Evolutionary conservation across 2,329 filamentous ascomycete species (phyloP), one percentile per base, ranked within the genome.

Genomic region (Hysterium pulicare): DNA sequence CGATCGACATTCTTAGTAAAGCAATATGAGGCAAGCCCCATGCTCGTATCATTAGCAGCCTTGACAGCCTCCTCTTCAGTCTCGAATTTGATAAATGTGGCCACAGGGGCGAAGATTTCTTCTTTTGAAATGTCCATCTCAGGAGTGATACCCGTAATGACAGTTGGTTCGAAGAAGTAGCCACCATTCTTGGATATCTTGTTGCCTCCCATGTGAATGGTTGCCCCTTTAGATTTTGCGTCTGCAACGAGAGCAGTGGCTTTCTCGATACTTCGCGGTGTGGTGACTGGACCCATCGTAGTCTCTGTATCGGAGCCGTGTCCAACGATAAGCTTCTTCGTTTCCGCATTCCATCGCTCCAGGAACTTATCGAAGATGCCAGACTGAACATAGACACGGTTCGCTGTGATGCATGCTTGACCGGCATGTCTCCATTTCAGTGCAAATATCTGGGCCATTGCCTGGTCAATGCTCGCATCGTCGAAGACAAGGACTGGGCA

Each of bases 91-190:
- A 82, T 82, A 38, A 87, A 62, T 0, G 81, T 82, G 19, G 76
- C 71, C 24, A 86, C 73, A 0, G 83, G 83, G 0, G 79, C 81
- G 53, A 87, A 86, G 0, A 76, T 79, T 64, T 86, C 83, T 52
- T 86, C 82, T 1, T 70, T 66, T 2, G 69, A 58, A 42, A 75
- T 70, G 47, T 71, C 59, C 81, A 85, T 84, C 2, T 80, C 72
- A 8, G 71, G 65, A 5, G 72, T 80, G 48, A 82, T 78, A 4
- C 76, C 75, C 0, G 74, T 74, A 31, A 87, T 74, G 42, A 86
- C 77, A 0, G 83, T 86, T 1, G 81, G 83, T 58, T 84, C 73
- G 63, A 86, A 85, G 71, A 86, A 88, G 64, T 83, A 87, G 4
- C 82, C 81, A 0, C 70, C 66, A 7, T 70, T 58, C 33, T 58